Evolutionary conservation across 352 stramenopile species (phyloP), one percentile per base, ranked within the genome.

Genomic region (Phytophthora podocarpi): DNA sequence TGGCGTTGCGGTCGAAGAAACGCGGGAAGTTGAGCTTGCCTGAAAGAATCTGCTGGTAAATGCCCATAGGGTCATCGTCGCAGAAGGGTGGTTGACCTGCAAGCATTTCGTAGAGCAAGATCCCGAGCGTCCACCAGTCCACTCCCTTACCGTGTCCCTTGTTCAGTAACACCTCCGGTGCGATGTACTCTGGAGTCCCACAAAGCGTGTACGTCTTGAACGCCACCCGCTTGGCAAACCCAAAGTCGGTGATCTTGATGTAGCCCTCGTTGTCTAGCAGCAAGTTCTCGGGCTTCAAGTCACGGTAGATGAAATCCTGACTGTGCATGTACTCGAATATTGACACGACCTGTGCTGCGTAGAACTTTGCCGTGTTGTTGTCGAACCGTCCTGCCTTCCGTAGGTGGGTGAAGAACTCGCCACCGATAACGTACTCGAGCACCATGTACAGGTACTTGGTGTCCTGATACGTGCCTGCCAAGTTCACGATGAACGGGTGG

Each of bases 71-170:
- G 66, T 98, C 96, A 51, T 98, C 90, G 75, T 98, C 95, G 57
- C 96, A 96, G 70, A 98, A 99, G 10, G 96, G 96, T 16, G 96
- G 96, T 73, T 98, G 94, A 10, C 96, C 96, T 20, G 93, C 93
- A 5, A 99, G 87, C 96, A 99, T 99, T 81, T 99, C 96, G 64
- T 97, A 99, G n/a, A 98, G 87, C 47, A 99, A 75, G 47, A 98
- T 98, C 37, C 96, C 96, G 35, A 99, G 72, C 13, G 96, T 98
- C 96, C 96, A 99, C 93, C 93, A 98, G 67, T 98, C 95, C 11
- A 98, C 93, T 16, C 91, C 95, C 39, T 95, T 95, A 68, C 85
- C 85, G 67, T 96, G 87, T 18, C 87, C 87, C 37, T 95, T 95
- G 82, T 95, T 95, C 11, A 95, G 76, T 63, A 96, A 56, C 39